Percentiles rank a stretch among this genome's conserved stretches.
phyloP scores from a whole-genome alignment of 176 grass and related monocot species.

The Chrysopogon serrulatus region DNA sequence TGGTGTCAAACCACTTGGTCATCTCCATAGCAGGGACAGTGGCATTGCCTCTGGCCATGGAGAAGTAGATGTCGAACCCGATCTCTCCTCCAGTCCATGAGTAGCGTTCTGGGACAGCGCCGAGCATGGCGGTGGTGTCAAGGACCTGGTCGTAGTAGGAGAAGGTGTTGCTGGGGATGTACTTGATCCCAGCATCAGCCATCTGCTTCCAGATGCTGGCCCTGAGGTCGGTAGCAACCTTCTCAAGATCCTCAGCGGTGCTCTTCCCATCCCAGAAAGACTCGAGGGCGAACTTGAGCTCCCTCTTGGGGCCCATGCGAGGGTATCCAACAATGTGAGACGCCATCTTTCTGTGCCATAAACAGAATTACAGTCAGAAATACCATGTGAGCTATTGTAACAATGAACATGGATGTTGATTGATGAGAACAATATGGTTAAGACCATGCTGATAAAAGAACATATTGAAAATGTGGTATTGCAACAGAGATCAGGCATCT shows the following conservation, averaged over 20 bases:
- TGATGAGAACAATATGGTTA: neutral
- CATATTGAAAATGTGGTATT: neutral
- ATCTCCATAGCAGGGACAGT: conserved; percentile 98
- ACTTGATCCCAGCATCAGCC: conserved; percentile 85
- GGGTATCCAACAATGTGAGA: conserved; percentile 99
- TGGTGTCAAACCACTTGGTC: conserved; percentile 99
- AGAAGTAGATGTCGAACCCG: conserved; percentile 76
- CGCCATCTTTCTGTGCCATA: conserved; percentile 55
- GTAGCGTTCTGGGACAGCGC: conserved; percentile 79
- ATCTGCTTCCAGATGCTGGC: conserved; percentile 95
- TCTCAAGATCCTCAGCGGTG: conserved; percentile 73
- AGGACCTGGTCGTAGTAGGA: conserved; percentile 93
- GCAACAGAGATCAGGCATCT: neutral
- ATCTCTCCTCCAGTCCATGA: conserved; percentile 83
- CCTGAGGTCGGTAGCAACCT: conserved; percentile 77
- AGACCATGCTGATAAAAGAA: neutral
- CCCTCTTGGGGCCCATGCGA: conserved; percentile 98
- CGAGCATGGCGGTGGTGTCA: conserved; percentile 83
- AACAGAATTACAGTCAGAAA: neutral
- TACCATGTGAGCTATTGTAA: neutral
- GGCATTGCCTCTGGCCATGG: conserved; percentile 93
- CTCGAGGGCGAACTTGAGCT: conserved; percentile 92
- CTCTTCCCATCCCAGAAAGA: conserved; percentile 97
- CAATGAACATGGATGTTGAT: too few relatives aligned
- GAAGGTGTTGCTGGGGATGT: conserved; percentile 96